phyloP scores from a whole-genome alignment of 1,284 basidiomycete genomes.

The Xerocomus cyaneibrunnescens region DNA sequence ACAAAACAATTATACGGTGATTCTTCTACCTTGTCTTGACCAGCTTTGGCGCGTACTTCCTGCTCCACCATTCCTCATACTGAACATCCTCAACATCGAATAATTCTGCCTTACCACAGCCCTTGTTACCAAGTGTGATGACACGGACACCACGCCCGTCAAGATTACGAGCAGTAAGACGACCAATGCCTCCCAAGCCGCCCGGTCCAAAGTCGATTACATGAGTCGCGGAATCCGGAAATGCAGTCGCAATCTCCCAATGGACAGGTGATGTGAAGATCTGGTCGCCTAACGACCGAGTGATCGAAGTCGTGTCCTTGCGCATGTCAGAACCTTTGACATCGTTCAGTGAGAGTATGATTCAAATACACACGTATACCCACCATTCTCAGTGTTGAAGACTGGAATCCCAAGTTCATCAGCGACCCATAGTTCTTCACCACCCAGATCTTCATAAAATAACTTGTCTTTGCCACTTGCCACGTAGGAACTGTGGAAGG shows the following conservation, averaged over 20 bases:
- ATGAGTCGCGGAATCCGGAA: slow-evolving; percentile 89
- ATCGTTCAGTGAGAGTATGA: slow-evolving; percentile 16
- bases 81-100: slow-evolving; percentile 70
- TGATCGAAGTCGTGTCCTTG: slow-evolving; percentile 60
- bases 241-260: slow-evolving; percentile 89
- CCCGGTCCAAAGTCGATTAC: slow-evolving; percentile 97
- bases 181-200: slow-evolving; percentile 90
- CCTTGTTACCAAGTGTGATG: slow-evolving; percentile 83
- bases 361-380: slow-evolving; percentile 30
- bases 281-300: slow-evolving; percentile 85
- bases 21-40: slow-evolving; percentile 80
- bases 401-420: slow-evolving; percentile 82
- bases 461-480: slow-evolving; percentile 76
- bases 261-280: slow-evolving; percentile 92
- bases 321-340: slow-evolving; percentile 80
- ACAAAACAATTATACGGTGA: slow-evolving; percentile 1
- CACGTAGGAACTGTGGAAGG: slow-evolving; percentile 92
- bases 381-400: slow-evolving; percentile 90
- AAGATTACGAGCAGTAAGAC: slow-evolving; percentile 85
- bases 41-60: slow-evolving; percentile 82
- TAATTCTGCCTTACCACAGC: slow-evolving; percentile 83
- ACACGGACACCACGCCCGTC: slow-evolving; percentile 93
- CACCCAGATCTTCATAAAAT: slow-evolving; percentile 69
- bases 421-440: slow-evolving; percentile 79
- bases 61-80: slow-evolving; percentile 88